Conservation (phyloP, 2,329 filamentous ascomycete genomes). For the Neoarthrinium moseri region DNA sequence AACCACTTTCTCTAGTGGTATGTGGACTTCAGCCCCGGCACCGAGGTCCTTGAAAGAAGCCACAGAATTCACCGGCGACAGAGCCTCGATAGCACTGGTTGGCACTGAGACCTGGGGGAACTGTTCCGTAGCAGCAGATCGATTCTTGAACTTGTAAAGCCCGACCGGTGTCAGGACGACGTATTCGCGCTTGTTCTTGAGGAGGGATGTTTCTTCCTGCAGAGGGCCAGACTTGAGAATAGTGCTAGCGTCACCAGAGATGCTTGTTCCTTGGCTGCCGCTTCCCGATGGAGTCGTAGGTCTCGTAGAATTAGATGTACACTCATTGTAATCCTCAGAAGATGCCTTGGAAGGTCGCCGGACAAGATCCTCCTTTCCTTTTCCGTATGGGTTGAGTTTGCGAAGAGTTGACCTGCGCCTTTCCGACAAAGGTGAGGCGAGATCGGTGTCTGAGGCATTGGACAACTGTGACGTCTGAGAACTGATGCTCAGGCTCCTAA, state of each 20-base stretch:
- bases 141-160: constrained; percentile 49
- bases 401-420: constrained; percentile 21
- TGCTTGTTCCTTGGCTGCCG: constrained; percentile 24
- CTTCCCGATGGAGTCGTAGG: constrained; percentile 27
- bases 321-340: constrained; percentile 23
- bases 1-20: constrained; percentile 50
- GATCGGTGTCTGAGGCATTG: constrained; percentile 23
- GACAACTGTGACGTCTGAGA: constrained; percentile 25
- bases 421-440: constrained; percentile 12
- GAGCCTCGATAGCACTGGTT: constrained; percentile 28
- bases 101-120: constrained; percentile 41
- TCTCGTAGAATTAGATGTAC: constrained; percentile 26
- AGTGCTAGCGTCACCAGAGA: constrained; percentile 22
- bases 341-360: constrained; percentile 29
- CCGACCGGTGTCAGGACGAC: constrained; percentile 51
- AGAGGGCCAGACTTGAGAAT: constrained; percentile 45
- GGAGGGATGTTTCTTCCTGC: constrained; percentile 47
- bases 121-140: constrained; percentile 43
- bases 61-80: constrained; percentile 34
- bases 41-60: constrained; percentile 21
- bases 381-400: constrained; percentile 21
- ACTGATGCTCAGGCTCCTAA: constrained; percentile 29
- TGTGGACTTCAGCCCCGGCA: constrained; percentile 32
- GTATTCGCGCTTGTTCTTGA: constrained; percentile 49
- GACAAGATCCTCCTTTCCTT: constrained; percentile 21